A percentile compares a stretch with the other conserved stretches of the same genome.
phyloP scores from a whole-genome alignment of 192 early-diverging fungal genomes.

The Backusella luteola region DNA sequence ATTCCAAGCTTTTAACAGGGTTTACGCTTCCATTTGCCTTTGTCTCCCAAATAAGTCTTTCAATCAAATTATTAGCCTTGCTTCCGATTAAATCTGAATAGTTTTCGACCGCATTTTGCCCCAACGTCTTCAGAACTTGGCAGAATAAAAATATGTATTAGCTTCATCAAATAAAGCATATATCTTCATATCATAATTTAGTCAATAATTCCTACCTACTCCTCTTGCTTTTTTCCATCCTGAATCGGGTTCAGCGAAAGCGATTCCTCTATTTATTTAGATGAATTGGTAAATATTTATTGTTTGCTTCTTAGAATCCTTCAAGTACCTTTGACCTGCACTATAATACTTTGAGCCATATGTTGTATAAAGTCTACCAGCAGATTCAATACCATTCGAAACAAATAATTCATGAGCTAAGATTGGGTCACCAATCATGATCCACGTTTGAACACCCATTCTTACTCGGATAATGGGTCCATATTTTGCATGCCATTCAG shows the following conservation, averaged over 20 bases:
- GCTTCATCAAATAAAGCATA: background rate
- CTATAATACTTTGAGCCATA: background rate
- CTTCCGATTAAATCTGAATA: background rate
- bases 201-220: background rate
- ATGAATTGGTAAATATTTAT: background rate
- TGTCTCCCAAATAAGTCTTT: background rate
- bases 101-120: background rate
- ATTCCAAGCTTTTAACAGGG: background rate
- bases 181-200: background rate
- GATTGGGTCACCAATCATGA: slow-evolving; percentile 7
- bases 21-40: background rate
- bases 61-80: background rate
- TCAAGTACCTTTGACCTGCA: background rate
- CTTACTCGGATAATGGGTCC: slow-evolving; percentile 2
- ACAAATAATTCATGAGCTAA: slow-evolving; percentile 17
- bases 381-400: background rate
- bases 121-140: background rate
- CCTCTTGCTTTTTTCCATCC: background rate
- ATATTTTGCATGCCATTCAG: slow-evolving; percentile 10
- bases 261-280: slow-evolving; percentile 1
- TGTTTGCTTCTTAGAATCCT: background rate
- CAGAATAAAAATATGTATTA: background rate
- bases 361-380: background rate
- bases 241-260: background rate
- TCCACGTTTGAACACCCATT: slow-evolving; percentile 15